phyloP scores from a whole-genome alignment of 2,329 filamentous ascomycete species.

The Amauroascus verrucosus region DNA sequence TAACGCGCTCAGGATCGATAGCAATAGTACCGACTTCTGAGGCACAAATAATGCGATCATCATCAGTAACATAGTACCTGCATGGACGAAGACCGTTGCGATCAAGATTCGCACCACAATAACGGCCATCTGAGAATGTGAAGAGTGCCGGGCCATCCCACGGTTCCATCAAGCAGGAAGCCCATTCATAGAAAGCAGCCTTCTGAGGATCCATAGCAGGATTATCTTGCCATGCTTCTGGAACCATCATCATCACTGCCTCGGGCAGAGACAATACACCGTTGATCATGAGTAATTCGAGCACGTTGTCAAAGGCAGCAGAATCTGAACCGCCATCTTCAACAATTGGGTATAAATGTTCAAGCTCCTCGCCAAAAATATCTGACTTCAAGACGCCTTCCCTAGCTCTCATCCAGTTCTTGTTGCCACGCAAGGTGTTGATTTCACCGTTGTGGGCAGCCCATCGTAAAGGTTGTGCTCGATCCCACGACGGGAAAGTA shows the following conservation, averaged over 20 bases:
- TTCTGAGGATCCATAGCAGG: slow-evolving; percentile 85
- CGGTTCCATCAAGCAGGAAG: slow-evolving; percentile 96
- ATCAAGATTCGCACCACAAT: slow-evolving; percentile 93
- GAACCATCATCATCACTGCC: slow-evolving; percentile 97
- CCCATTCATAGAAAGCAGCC: slow-evolving; percentile 97
- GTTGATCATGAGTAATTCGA: slow-evolving; percentile 89
- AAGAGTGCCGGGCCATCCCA: slow-evolving; percentile 97
- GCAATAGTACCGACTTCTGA: slow-evolving; percentile 91
- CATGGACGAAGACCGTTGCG: slow-evolving; percentile 91
- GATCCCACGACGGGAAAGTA: slow-evolving; percentile 97
- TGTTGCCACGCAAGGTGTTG: slow-evolving; percentile 93
- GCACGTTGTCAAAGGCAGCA: slow-evolving; percentile 91
- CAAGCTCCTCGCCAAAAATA: slow-evolving; percentile 84
- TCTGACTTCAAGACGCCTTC: slow-evolving; percentile 92
- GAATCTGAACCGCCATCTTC: slow-evolving; percentile 96
- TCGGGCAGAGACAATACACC: slow-evolving; percentile 90
- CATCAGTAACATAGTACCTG: slow-evolving; percentile 92
- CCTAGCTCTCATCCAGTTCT: slow-evolving; percentile 98
- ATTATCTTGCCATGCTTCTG: slow-evolving; percentile 96
- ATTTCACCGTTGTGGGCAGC: slow-evolving; percentile 98
- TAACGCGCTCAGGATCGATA: slow-evolving; percentile 78
- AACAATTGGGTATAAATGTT: slow-evolving; percentile 83
- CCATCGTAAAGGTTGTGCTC: slow-evolving; percentile 91
- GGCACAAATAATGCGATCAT: slow-evolving; percentile 93
- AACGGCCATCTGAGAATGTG: slow-evolving; percentile 91